phyloP scores from a whole-genome alignment of 306 rosid species.

The Acmispon strigosus region DNA sequence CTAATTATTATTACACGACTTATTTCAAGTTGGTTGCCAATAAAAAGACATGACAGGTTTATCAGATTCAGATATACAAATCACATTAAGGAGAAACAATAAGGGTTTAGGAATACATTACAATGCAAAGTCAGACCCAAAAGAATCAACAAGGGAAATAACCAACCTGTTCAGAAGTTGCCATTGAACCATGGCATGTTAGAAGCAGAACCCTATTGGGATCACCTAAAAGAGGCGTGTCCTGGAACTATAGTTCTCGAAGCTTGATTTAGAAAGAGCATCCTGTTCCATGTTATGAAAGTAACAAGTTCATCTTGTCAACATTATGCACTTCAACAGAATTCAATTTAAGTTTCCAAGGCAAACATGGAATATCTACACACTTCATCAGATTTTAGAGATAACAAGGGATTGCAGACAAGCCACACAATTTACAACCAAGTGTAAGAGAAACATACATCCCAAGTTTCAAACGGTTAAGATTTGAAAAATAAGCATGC shows the following conservation, averaged over 20 bases:
- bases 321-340: neutral
- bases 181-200: constrained; percentile 98
- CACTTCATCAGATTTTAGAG: neutral
- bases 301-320: constrained; percentile 7
- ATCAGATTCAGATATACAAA: neutral
- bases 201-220: constrained; percentile 88
- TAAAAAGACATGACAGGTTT: neutral
- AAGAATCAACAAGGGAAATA: constrained; percentile 10
- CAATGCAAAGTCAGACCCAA: neutral
- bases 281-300: constrained; percentile 50
- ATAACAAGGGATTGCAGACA: neutral
- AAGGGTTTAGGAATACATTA: neutral
- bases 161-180: constrained; percentile 88
- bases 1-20: neutral
- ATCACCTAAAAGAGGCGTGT: constrained; percentile 87
- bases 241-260: constrained; percentile 75
- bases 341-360: neutral
- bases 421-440: neutral
- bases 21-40: neutral
- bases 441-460: neutral
- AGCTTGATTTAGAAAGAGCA: constrained; percentile 74
- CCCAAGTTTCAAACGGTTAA: neutral
- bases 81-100: neutral
- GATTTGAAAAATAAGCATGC: neutral
- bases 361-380: neutral